These are phyloP conservation scores for Ilyonectria sp. DNA, from an alignment of 2,329 filamentous ascomycete species.

Conservation along the genomic window DNA sequence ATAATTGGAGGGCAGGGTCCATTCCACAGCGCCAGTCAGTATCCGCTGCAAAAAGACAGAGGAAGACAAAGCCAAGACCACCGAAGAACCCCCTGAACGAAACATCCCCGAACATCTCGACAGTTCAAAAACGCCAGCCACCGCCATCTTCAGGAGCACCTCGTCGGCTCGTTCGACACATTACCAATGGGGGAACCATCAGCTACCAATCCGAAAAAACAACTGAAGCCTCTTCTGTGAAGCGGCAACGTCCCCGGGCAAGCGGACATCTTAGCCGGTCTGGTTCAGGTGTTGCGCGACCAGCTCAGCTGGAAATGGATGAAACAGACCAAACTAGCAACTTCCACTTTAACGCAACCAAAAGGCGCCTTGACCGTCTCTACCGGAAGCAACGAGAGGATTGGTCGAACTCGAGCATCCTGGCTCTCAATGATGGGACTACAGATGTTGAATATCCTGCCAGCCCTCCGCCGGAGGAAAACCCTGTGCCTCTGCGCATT, in stretches of 20 bases:
- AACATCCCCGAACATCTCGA: conserved; percentile 42
- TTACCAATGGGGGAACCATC: conserved; percentile 46
- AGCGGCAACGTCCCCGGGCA: conserved; percentile 12
- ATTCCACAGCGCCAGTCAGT: conserved; percentile 61
- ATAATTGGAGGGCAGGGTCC: conserved; percentile 69
- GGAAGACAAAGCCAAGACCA: conserved; percentile 20
- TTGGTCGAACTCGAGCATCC: conserved; percentile 34
- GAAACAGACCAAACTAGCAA: conserved; percentile 53
- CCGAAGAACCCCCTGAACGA: conserved; percentile 39
- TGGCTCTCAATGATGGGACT: conserved; percentile 33
- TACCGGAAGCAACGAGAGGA: conserved; percentile 61
- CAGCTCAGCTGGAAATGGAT: conserved; percentile 70
- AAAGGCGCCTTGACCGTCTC: conserved; percentile 69
- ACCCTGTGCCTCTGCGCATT: conserved; percentile 41
- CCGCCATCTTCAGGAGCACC: conserved; percentile 23
- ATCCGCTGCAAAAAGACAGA: conserved; percentile 43
- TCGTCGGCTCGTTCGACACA: conserved; percentile 51
- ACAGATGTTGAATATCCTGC: conserved; percentile 36
- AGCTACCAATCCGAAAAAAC: conserved; percentile 41
- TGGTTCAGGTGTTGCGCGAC: conserved; percentile 52
- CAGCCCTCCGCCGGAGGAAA: conserved; percentile 45
- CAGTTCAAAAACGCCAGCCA: conserved; percentile 14
- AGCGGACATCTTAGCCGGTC: conserved; percentile 25
- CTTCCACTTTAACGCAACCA: conserved; percentile 64
- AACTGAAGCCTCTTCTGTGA: conserved; percentile 2